phyloP scores from a whole-genome alignment of 2,329 filamentous ascomycete species.

The Neofusicoccum ribis region DNA sequence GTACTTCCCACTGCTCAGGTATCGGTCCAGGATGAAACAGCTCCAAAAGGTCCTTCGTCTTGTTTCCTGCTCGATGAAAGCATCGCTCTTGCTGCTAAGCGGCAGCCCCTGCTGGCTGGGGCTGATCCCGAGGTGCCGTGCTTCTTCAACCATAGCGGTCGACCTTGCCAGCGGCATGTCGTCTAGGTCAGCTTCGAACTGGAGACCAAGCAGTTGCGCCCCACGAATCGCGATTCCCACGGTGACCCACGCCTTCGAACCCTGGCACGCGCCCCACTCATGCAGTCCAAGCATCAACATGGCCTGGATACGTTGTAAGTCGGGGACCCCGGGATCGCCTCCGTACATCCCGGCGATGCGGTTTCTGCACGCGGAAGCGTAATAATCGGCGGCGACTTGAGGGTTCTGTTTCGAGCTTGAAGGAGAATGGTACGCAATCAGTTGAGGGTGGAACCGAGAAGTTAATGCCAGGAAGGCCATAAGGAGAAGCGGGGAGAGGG shows the following conservation, averaged over 20 bases:
- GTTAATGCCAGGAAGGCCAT: constrained; percentile 69
- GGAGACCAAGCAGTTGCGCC: constrained; percentile 48
- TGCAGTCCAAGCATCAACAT: constrained; percentile 71
- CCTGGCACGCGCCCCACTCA: constrained; percentile 67
- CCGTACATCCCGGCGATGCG: constrained; percentile 52
- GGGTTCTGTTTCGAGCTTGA: constrained; percentile 54
- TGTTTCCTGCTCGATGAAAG: constrained; percentile 63
- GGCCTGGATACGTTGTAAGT: constrained; percentile 65
- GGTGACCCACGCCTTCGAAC: constrained; percentile 65
- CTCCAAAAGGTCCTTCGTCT: constrained; percentile 72
- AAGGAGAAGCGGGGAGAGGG: constrained; percentile 50
- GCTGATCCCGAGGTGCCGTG: constrained; percentile 30
- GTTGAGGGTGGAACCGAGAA: constrained; percentile 64
- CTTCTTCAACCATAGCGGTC: constrained; percentile 23
- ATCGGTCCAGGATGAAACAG: constrained; percentile 70
- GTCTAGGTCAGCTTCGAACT: constrained; percentile 30
- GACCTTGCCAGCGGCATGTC: constrained; percentile 35
- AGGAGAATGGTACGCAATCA: constrained; percentile 58
- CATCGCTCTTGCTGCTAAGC: constrained; percentile 34
- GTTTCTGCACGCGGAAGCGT: constrained; percentile 59
- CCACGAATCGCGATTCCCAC: constrained; percentile 61
- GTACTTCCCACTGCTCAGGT: constrained; percentile 65
- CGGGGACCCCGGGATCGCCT: constrained; percentile 51
- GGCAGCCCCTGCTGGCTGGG: constrained; percentile 33
- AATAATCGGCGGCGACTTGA: constrained; percentile 62